Percentiles rank a stretch among this genome's conserved stretches.
Conservation (phyloP, 2,329 filamentous ascomycete genomes). For the Pseudohalonectria lignicola region DNA sequence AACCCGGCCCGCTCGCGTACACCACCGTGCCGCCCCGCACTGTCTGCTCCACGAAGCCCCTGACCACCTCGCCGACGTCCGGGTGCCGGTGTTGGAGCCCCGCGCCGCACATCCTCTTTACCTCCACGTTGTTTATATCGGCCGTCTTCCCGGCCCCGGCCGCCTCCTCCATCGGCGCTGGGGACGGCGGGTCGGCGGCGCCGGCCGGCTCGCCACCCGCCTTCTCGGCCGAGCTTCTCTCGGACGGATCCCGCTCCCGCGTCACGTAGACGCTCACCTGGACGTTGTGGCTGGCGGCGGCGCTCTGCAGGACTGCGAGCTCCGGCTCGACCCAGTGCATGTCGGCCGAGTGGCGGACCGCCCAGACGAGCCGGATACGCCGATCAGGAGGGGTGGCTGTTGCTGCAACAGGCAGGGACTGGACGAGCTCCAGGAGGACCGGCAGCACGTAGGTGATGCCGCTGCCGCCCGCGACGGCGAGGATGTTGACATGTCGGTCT, state of each 20-base stretch:
- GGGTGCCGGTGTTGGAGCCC: slow-evolving; percentile 16
- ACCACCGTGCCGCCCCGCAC: slow-evolving; percentile 39
- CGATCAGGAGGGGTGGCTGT: slow-evolving; percentile 25
- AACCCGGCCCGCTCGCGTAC: slow-evolving; percentile 47
- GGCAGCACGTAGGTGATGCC: slow-evolving; percentile 9
- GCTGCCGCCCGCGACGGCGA: slow-evolving; percentile 10
- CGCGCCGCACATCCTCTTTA: no score
- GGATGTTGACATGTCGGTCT: slow-evolving; percentile 6
- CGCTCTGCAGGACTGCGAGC: slow-evolving; percentile 35
- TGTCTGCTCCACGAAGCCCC: slow-evolving; percentile 34
- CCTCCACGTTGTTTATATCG: background rate
- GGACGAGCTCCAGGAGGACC: slow-evolving; percentile 8
- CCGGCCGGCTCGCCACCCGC: no score
- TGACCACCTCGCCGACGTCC: slow-evolving; percentile 32
- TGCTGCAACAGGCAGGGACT: no score
- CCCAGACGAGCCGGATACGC: slow-evolving; percentile 54
- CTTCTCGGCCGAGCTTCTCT: no score
- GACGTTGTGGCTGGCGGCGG: slow-evolving; percentile 29
- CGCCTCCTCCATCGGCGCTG: slow-evolving; percentile 8
- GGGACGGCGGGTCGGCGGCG: no score
- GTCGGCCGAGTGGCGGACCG: slow-evolving; percentile 41
- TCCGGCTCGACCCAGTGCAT: slow-evolving; percentile 48
- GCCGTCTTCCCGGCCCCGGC: slow-evolving; percentile 2
- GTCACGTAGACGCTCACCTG: slow-evolving; percentile 49
- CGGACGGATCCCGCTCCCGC: slow-evolving; percentile 30